A percentile compares a stretch with the other conserved stretches of the same genome.
phyloP scores from a whole-genome alignment of 2,329 filamentous ascomycete genomes.

The Arthrobotrys musiformis region DNA sequence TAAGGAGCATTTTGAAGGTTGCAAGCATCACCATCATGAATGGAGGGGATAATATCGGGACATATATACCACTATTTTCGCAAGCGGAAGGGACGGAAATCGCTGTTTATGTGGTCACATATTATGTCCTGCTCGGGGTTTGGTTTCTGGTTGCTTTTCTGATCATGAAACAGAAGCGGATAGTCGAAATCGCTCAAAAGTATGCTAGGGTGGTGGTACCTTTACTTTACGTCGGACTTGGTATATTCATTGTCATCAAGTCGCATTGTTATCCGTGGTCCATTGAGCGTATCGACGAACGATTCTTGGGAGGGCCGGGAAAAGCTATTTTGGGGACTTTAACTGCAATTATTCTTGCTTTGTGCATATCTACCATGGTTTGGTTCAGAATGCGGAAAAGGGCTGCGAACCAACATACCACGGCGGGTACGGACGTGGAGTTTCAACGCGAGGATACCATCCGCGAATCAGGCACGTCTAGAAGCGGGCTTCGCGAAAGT shows the following conservation, averaged over 20 bases:
- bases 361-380: background rate
- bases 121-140: conserved; percentile 61
- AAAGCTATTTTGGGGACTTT: conserved; percentile 4
- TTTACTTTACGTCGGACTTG: conserved; percentile 61
- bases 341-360: background rate
- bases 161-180: conserved; percentile 61
- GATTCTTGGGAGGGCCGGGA: conserved; percentile 35
- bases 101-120: conserved; percentile 61
- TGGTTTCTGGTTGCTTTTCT: conserved; percentile 61
- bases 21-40: conserved; percentile 61
- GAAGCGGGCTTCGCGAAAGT: background rate
- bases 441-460: background rate
- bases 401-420: background rate
- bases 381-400: conserved; percentile 3
- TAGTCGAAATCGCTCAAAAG: conserved; percentile 57
- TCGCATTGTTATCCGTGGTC: conserved; percentile 62
- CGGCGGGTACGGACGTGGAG: background rate
- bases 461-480: background rate
- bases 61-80: conserved; percentile 62
- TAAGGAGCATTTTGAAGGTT: conserved; percentile 60
- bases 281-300: conserved; percentile 60
- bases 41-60: conserved; percentile 62
- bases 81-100: conserved; percentile 61
- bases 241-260: conserved; percentile 61
- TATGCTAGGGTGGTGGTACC: conserved; percentile 60